Evolutionary conservation across 495 filamentous ascomycete species (phyloP).

Genomic region (Neurospora sp.): DNA sequence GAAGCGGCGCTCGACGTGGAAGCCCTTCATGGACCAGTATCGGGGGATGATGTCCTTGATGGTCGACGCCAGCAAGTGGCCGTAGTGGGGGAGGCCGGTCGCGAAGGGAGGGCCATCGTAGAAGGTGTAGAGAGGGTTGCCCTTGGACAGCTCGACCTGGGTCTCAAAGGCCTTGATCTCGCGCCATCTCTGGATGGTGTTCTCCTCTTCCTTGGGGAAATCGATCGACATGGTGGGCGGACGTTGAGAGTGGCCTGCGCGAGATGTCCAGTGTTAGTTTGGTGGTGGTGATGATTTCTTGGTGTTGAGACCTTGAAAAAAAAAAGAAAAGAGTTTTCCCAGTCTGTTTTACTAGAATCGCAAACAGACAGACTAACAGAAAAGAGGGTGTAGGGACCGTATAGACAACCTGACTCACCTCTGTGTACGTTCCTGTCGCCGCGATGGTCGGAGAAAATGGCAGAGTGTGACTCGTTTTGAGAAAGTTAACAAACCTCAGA

Average conservation of each 20-base stretch:
- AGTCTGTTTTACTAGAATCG: background rate
- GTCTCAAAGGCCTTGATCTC: constrained; percentile 80
- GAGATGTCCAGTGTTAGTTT: background rate
- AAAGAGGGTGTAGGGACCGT: background rate
- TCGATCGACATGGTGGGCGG: constrained; percentile 63
- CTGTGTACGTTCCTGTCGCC: background rate
- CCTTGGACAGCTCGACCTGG: constrained; percentile 43
- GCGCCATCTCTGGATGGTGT: constrained; percentile 69
- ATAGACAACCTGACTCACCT: background rate
- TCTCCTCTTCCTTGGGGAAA: constrained; percentile 85
- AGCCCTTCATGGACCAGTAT: constrained; percentile 97
- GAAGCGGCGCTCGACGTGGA: constrained; percentile 64
- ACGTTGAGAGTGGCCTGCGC: background rate
- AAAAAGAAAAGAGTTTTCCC: background rate
- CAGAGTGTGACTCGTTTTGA: constrained; percentile 16
- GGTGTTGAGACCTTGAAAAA: background rate
- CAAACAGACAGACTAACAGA: background rate
- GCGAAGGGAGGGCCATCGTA: constrained; percentile 61
- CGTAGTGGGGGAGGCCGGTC: constrained; percentile 80
- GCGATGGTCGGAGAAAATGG: constrained; percentile 5
- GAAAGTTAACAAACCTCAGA: background rate
- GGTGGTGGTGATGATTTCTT: background rate
- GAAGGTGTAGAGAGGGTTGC: constrained; percentile 67
- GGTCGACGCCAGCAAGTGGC: constrained; percentile 88
- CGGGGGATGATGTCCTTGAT: constrained; percentile 96